These are phyloP conservation scores for Colletotrichum cuscutae DNA, from an alignment of 2,329 filamentous ascomycete genomes.

Conservation along the genomic window DNA sequence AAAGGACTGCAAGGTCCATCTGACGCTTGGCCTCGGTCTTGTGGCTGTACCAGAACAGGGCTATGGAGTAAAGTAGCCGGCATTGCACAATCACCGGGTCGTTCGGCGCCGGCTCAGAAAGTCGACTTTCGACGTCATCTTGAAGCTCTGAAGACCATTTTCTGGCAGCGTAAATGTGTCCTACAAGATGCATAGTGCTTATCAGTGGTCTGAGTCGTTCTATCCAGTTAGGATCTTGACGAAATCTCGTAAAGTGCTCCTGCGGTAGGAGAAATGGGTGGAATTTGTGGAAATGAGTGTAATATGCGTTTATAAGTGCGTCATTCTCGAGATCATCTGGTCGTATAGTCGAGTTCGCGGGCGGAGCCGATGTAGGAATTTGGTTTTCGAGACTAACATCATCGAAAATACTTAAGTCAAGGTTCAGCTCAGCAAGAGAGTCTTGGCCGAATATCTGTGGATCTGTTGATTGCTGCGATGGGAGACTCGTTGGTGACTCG, in stretches of 20 bases:
- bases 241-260: conserved; percentile 30
- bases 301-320: conserved; percentile 46
- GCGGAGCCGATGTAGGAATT: too few species aligned
- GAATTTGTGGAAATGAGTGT: conserved; percentile 46
- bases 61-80: conserved; percentile 49
- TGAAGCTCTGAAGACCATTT: conserved; percentile 24
- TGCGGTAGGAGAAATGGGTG: conserved; percentile 44
- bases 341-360: background rate
- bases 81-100: conserved; percentile 48
- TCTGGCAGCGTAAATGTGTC: conserved; percentile 42
- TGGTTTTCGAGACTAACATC: background rate
- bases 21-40: conserved; percentile 39
- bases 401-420: background rate
- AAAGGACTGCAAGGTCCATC: conserved; percentile 60
- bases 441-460: background rate
- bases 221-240: conserved; percentile 6
- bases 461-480: background rate
- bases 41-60: conserved; percentile 46
- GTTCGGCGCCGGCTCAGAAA: conserved; percentile 8
- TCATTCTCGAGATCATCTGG: conserved; percentile 34
- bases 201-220: conserved; percentile 38
- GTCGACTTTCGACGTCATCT: conserved; percentile 10
- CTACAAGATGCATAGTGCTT: conserved; percentile 46
- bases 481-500: conserved; percentile 19
- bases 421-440: background rate